Evolutionary conservation across 768 basidiomycete genomes (phyloP).

Genomic region (Calocybe cyanea): DNA sequence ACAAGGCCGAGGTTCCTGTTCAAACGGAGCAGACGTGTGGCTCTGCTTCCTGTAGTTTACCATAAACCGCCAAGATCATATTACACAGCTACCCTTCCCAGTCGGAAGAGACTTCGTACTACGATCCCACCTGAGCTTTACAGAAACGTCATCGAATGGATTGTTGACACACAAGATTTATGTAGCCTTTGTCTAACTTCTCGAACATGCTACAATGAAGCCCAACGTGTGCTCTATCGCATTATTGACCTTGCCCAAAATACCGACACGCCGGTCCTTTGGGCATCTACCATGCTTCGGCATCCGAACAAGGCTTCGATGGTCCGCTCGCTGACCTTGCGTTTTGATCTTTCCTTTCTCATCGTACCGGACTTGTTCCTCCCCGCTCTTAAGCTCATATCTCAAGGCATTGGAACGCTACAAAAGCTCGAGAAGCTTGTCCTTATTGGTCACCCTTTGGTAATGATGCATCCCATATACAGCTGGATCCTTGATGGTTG

Average conservation of each 20-base stretch:
- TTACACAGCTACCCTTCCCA: too few relatives aligned
- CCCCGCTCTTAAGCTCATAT: conserved; percentile 13
- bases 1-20: too few relatives aligned
- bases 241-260: conserved; percentile 14
- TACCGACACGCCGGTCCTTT: conserved; percentile 13
- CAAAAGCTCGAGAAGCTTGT: conserved; percentile 13
- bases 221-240: conserved; percentile 17
- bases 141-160: conserved; percentile 14
- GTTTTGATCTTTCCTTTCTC: conserved; percentile 18
- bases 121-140: conserved; percentile 15
- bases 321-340: conserved; percentile 15
- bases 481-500: conserved; percentile 20
- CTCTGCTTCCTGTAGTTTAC: too few relatives aligned
- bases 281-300: conserved; percentile 16
- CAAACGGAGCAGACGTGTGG: too few relatives aligned
- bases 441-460: conserved; percentile 16
- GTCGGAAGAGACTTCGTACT: too few relatives aligned
- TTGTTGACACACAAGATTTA: conserved; percentile 14
- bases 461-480: conserved; percentile 20
- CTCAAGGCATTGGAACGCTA: conserved; percentile 14
- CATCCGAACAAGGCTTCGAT: conserved; percentile 10
- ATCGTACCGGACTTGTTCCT: conserved; percentile 17
- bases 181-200: conserved; percentile 15
- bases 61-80: too few relatives aligned
- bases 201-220: conserved; percentile 15